Evolutionary conservation across 345 rosid genomes (phyloP).

Genomic region (Rhizophora apiculata): DNA sequence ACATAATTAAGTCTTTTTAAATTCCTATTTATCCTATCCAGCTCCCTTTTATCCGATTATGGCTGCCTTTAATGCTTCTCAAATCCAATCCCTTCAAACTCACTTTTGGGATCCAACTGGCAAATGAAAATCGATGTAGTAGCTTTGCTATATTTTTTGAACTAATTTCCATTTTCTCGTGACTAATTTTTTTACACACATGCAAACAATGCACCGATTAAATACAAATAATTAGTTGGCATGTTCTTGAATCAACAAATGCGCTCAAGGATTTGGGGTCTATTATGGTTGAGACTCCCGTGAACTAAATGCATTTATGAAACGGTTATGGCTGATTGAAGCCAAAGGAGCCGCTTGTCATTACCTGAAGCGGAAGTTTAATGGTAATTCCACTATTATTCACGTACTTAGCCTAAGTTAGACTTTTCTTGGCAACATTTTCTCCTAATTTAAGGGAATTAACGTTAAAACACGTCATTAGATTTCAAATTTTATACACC

Average conservation of each 20-base stretch:
- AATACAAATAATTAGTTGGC: slow-evolving; percentile 13
- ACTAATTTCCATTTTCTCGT: neutral
- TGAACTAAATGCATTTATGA: neutral
- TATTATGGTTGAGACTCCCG: neutral
- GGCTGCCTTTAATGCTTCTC: neutral
- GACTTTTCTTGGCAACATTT: no score
- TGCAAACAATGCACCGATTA: neutral
- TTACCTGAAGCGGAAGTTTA: neutral
- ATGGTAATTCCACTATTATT: neutral
- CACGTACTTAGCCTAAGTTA: no score
- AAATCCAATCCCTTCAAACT: neutral
- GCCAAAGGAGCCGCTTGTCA: no score
- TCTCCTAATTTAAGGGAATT: no score
- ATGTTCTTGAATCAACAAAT: neutral
- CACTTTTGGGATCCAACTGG: no score
- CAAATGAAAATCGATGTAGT: no score
- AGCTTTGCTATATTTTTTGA: neutral
- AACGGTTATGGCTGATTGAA: neutral
- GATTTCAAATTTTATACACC: no score
- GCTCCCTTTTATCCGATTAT: neutral
- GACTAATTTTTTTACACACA: neutral
- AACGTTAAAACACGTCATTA: no score
- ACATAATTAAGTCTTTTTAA: neutral
- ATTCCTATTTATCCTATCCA: neutral
- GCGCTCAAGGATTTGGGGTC: neutral